These are phyloP conservation scores for Aspergillus cavernicola DNA, from an alignment of 495 filamentous ascomycete genomes.

Conservation along the genomic window DNA sequence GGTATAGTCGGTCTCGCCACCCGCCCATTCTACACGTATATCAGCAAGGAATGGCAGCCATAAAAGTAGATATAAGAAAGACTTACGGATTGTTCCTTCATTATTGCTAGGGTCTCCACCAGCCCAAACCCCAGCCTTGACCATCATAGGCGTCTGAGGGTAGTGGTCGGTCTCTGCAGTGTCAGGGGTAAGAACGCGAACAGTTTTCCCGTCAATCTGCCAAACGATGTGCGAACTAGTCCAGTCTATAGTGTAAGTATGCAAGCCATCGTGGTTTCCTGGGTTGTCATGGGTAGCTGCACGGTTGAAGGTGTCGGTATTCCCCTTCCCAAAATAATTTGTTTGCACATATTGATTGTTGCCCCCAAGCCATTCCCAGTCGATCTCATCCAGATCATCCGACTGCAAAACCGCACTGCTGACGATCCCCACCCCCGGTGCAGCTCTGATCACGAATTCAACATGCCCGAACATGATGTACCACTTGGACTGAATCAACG, in stretches of 20 bases:
- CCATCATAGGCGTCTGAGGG: constrained; percentile 82
- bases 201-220: constrained; percentile 64
- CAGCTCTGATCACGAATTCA: constrained; percentile 56
- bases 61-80: background rate
- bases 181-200: constrained; percentile 63
- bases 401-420: constrained; percentile 80
- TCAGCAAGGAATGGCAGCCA: constrained; percentile 16
- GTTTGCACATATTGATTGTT: constrained; percentile 60
- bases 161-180: constrained; percentile 65
- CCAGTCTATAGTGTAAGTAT: constrained; percentile 87
- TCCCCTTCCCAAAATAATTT: constrained; percentile 87
- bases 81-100: constrained; percentile 63
- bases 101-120: constrained; percentile 69
- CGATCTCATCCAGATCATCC: constrained; percentile 85
- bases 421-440: constrained; percentile 59
- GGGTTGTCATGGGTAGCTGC: constrained; percentile 54
- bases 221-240: constrained; percentile 66
- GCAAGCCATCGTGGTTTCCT: constrained; percentile 53
- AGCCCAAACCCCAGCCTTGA: constrained; percentile 83
- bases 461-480: constrained; percentile 72
- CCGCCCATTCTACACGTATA: constrained; percentile 66
- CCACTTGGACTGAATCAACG: constrained; percentile 71
- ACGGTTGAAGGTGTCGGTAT: constrained; percentile 62
- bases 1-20: constrained; percentile 74
- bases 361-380: constrained; percentile 81